These are phyloP conservation scores for Orobanche coerulescens DNA, from an alignment of 257 asterid genomes.

Conservation along the genomic window DNA sequence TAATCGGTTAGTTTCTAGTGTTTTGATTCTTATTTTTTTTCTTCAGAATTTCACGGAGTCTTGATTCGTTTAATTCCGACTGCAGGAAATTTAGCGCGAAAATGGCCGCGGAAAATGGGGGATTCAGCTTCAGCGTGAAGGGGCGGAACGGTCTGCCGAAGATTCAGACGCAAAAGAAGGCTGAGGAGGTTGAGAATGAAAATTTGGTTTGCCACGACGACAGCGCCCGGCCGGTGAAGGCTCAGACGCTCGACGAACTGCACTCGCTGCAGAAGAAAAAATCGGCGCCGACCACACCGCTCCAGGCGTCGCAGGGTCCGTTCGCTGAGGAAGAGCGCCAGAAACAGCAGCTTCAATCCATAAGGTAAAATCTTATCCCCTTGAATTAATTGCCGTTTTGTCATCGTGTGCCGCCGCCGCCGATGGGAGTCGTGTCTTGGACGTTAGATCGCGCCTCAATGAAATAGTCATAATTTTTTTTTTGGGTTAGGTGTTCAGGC, in stretches of 20 bases:
- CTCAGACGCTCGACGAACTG: constrained; percentile 69
- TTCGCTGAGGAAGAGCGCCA: constrained; percentile 62
- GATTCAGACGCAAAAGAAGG: constrained; percentile 60
- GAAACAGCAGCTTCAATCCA: constrained; percentile 79
- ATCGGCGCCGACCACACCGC: constrained; percentile 76
- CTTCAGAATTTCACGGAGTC: not conserved
- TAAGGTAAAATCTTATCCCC: constrained; percentile 34
- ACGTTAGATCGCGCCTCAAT: no score
- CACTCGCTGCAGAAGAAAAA: constrained; percentile 89
- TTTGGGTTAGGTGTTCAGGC: no score
- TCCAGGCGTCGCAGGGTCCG: constrained; percentile 37
- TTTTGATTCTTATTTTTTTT: not conserved
- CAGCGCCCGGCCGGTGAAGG: constrained; percentile 63
- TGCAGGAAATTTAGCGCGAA: not conserved
- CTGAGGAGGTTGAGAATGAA: constrained; percentile 21
- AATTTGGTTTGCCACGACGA: constrained; percentile 71
- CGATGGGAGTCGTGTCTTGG: not conserved
- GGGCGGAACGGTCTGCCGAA: constrained; percentile 53
- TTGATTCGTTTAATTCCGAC: not conserved
- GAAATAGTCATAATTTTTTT: no score
- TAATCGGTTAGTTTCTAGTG: not conserved
- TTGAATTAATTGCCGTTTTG: no score
- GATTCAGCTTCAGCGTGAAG: constrained; percentile 36
- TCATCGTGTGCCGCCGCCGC: no score
- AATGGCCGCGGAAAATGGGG: constrained; percentile 44